Evolutionary conservation across 2,329 filamentous ascomycete species (phyloP).

Genomic region (Ophiostoma perfectum): DNA sequence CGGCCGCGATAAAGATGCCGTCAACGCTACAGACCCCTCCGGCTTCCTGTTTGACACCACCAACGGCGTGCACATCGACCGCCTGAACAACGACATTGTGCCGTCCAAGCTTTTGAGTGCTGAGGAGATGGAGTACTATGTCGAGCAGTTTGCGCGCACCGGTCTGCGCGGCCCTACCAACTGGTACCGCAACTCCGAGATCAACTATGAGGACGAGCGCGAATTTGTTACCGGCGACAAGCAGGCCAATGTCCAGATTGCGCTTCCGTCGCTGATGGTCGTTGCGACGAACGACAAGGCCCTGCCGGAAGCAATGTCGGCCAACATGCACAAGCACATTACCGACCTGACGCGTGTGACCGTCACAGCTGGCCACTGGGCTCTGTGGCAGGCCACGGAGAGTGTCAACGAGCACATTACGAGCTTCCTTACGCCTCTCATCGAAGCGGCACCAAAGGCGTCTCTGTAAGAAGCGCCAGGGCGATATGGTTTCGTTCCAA

Average conservation of each 20-base stretch:
- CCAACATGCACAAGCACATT: slow-evolving; percentile 64
- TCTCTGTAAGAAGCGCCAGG: slow-evolving; percentile 32
- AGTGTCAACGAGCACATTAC: slow-evolving; percentile 65
- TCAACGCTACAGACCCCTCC: slow-evolving; percentile 33
- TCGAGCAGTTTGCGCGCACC: slow-evolving; percentile 61
- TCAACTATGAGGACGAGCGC: slow-evolving; percentile 73
- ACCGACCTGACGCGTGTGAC: slow-evolving; percentile 59
- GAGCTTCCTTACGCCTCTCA: slow-evolving; percentile 58
- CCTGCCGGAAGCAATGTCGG: slow-evolving; percentile 65
- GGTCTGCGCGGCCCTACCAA: slow-evolving; percentile 76
- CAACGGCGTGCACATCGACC: slow-evolving; percentile 58
- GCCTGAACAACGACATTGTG: slow-evolving; percentile 41
- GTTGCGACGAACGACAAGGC: slow-evolving; percentile 65
- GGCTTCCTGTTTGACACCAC: slow-evolving; percentile 49
- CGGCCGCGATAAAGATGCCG: slow-evolving; percentile 46
- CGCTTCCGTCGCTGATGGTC: slow-evolving; percentile 68
- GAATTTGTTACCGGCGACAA: slow-evolving; percentile 51
- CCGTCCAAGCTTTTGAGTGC: slow-evolving; percentile 55
- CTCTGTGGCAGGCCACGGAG: slow-evolving; percentile 64
- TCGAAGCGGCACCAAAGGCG: slow-evolving; percentile 30
- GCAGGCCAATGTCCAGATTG: slow-evolving; percentile 40
- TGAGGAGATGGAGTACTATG: slow-evolving; percentile 74
- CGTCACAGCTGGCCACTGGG: slow-evolving; percentile 75
- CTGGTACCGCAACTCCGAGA: slow-evolving; percentile 73
- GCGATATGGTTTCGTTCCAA: not conserved